Percentiles rank a stretch among this genome's conserved stretches.
These are phyloP conservation scores for Metarhizium album DNA, from an alignment of 2,329 filamentous ascomycete genomes.

Conservation along the genomic window DNA sequence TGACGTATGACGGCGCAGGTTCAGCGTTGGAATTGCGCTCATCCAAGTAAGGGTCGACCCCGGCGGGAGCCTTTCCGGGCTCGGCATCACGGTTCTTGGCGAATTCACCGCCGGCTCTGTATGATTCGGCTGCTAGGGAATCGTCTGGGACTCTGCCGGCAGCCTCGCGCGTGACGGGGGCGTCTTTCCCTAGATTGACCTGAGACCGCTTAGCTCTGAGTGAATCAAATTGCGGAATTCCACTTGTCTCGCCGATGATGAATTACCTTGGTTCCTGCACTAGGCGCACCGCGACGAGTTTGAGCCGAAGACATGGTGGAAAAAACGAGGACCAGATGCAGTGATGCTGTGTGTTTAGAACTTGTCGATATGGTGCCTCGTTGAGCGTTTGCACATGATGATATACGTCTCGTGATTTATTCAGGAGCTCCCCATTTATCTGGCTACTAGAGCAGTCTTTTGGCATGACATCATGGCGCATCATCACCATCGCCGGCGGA, in stretches of 20 bases:
- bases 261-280: slow-evolving; percentile 7
- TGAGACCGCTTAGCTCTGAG: slow-evolving; percentile 13
- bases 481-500: slow-evolving; percentile 1
- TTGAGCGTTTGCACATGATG: not conserved
- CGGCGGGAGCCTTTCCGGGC: slow-evolving; percentile 11
- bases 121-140: slow-evolving; percentile 68
- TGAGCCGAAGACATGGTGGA: slow-evolving; percentile 1
- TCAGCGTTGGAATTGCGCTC: slow-evolving; percentile 6
- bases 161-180: slow-evolving; percentile 45
- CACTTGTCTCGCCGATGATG: not conserved
- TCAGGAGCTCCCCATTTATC: not conserved
- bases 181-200: slow-evolving; percentile 35
- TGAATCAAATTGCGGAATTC: too few relatives aligned
- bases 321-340: too few relatives aligned
- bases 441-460: not conserved
- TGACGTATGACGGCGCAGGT: slow-evolving; percentile 28
- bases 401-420: not conserved
- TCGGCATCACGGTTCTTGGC: slow-evolving; percentile 43
- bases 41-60: slow-evolving; percentile 11
- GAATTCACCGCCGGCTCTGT: slow-evolving; percentile 48
- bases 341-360: not conserved
- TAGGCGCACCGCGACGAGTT: not conserved
- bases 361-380: not conserved
- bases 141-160: slow-evolving; percentile 54
- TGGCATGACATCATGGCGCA: slow-evolving; percentile 3